Percentiles rank a stretch among this genome's conserved stretches.
Evolutionary conservation across 495 filamentous ascomycete genomes (phyloP).

Genomic region (Aspergillus incahuasiensis): DNA sequence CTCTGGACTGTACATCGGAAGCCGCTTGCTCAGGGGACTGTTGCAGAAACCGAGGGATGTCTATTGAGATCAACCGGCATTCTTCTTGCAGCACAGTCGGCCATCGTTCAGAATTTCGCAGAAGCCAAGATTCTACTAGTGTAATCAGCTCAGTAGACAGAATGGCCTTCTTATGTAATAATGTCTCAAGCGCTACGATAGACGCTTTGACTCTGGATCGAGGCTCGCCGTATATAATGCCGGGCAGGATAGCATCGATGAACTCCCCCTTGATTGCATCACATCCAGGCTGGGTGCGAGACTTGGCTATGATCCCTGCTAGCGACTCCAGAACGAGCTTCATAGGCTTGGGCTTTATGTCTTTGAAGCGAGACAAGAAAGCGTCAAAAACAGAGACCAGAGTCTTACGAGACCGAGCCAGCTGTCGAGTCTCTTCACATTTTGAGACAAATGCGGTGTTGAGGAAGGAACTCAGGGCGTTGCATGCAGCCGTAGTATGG

Average conservation of each 20-base stretch:
- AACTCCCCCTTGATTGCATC: constrained; percentile 20
- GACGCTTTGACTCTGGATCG: constrained; percentile 38
- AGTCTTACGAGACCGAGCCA: constrained; percentile 45
- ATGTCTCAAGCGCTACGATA: constrained; percentile 38
- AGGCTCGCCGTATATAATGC: constrained; percentile 38
- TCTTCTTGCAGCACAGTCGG: constrained; percentile 27
- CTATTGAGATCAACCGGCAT: constrained; percentile 24
- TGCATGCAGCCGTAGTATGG: constrained; percentile 43
- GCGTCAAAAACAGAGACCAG: constrained; percentile 62
- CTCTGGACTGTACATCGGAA: constrained; percentile 8
- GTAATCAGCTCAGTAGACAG: constrained; percentile 27
- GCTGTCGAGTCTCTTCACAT: constrained; percentile 24
- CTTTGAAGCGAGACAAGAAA: constrained; percentile 69
- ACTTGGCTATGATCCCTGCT: constrained; percentile 45
- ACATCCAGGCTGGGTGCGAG: constrained; percentile 33
- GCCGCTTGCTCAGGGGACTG: constrained; percentile 6
- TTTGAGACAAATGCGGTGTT: constrained; percentile 39
- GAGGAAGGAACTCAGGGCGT: constrained; percentile 44
- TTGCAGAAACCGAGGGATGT: constrained; percentile 15
- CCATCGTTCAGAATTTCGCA: constrained; percentile 28
- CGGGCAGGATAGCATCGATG: constrained; percentile 27
- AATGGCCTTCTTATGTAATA: constrained; percentile 37
- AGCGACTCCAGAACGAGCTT: constrained; percentile 64
- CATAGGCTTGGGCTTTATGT: constrained; percentile 68
- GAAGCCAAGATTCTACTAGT: constrained; percentile 31